Percentiles rank a stretch among this genome's conserved stretches.
Evolutionary conservation across 1,284 basidiomycete species (phyloP).

Genomic region (Apiotrichum montevideense): DNA sequence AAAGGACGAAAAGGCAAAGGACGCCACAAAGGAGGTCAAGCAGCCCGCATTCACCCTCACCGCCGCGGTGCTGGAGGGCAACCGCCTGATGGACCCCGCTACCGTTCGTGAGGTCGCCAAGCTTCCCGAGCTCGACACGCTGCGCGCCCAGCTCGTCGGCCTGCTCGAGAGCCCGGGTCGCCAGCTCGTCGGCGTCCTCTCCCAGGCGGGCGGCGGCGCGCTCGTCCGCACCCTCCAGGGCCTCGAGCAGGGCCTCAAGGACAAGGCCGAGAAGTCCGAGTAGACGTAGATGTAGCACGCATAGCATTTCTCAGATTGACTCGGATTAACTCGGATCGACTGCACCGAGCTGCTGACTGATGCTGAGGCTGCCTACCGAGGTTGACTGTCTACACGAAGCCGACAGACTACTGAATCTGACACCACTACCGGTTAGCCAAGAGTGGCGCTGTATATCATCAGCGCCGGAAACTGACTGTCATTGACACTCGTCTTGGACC

Average conservation of each 20-base stretch:
- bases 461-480: too few species aligned
- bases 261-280: constrained; percentile 13
- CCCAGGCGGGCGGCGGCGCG: constrained; percentile 41
- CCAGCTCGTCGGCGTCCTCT: constrained; percentile 38
- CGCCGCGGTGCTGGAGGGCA: constrained; percentile 43
- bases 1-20: constrained; percentile 17
- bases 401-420: too few species aligned
- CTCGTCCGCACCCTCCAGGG: constrained; percentile 46
- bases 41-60: constrained; percentile 42
- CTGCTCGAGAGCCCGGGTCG: constrained; percentile 40
- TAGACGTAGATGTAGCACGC: constrained; percentile 17
- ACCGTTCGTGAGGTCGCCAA: constrained; percentile 32
- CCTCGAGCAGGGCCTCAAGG: constrained; percentile 41
- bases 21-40: constrained; percentile 16
- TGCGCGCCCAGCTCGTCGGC: constrained; percentile 47
- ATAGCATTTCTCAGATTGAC: constrained; percentile 8
- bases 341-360: too few species aligned
- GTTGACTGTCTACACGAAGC: too few species aligned
- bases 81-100: constrained; percentile 21
- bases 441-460: too few species aligned
- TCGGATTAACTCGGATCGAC: too few species aligned
- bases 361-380: too few species aligned
- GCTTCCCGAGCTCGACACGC: constrained; percentile 43
- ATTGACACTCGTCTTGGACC: too few species aligned
- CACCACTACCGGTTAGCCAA: too few species aligned